Evolutionary conservation across 257 asterid species (phyloP).

Genomic region (Lavandula angustifolia): DNA sequence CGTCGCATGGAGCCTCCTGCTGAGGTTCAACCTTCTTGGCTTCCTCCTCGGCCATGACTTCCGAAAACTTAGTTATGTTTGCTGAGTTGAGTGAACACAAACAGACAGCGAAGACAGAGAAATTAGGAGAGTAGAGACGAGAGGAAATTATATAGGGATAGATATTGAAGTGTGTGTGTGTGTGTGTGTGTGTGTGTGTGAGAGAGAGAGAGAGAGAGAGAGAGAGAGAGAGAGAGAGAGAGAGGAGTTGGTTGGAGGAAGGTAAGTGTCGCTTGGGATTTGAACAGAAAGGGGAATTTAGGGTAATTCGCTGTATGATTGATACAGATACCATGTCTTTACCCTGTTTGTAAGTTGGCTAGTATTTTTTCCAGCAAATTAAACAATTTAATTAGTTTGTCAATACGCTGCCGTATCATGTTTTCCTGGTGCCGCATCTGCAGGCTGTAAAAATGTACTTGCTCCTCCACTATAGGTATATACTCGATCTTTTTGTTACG

Average conservation of each 20-base stretch:
- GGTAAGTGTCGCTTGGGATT: constrained; percentile 38
- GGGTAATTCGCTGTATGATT: constrained; percentile 23
- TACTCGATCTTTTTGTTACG: no score
- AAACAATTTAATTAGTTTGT: neutral
- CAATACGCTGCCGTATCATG: neutral
- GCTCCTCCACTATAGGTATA: no score
- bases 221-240: constrained; percentile 5
- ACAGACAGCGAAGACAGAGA: neutral
- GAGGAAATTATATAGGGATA: constrained; percentile 8
- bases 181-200: neutral
- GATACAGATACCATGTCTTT: constrained; percentile 19
- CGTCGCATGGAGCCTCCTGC: constrained; percentile 30
- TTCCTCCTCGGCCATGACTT: constrained; percentile 63
- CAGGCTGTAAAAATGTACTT: no score
- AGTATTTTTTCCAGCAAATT: neutral
- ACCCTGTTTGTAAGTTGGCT: constrained; percentile 33
- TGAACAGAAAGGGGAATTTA: constrained; percentile 24
- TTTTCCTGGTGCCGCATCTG: no score
- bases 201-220: constrained; percentile 9
- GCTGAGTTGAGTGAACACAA: constrained; percentile 1
- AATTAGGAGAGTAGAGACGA: no score
- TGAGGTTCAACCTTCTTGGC: constrained; percentile 49
- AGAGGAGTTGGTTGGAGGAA: constrained; percentile 37
- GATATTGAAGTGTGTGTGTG: no score
- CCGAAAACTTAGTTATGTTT: constrained; percentile 46